These are phyloP conservation scores for Senecio squalidus DNA, from an alignment of 140 eudicot genomes.

Conservation along the genomic window DNA sequence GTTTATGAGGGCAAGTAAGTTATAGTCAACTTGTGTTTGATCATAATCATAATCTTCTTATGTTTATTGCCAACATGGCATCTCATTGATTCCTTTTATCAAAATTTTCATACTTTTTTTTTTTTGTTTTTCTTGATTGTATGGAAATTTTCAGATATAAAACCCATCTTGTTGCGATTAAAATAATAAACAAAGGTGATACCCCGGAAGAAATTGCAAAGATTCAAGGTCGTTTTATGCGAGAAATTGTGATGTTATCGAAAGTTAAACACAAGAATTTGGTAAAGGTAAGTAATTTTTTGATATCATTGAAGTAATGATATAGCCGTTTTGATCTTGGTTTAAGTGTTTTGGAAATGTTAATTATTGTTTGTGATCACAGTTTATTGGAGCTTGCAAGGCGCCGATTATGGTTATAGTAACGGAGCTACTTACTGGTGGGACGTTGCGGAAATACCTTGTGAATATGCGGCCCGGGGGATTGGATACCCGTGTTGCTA, in stretches of 20 bases:
- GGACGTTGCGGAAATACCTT: conserved; percentile 77
- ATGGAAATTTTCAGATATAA: conserved; percentile 48
- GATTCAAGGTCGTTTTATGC: conserved; percentile 68
- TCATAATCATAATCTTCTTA: conserved; percentile 5
- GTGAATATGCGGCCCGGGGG: conserved; percentile 73
- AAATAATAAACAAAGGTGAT: conserved; percentile 71
- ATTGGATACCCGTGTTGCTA: conserved; percentile 68
- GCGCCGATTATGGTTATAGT: conserved; percentile 93
- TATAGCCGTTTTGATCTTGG: not conserved
- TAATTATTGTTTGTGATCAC: conserved; percentile 4
- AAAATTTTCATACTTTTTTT: not conserved
- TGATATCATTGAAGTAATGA: not conserved
- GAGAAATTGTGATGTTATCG: conserved; percentile 93
- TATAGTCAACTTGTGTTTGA: conserved; percentile 7
- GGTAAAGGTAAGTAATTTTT: conserved; percentile 83
- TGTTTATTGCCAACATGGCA: conserved; percentile 11
- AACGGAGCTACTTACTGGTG: conserved; percentile 84
- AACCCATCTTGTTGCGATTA: conserved; percentile 80
- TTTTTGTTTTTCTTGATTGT: conserved; percentile 12
- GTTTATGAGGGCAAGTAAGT: conserved; percentile 99
- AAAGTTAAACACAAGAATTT: conserved; percentile 88
- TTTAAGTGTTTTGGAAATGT: not conserved
- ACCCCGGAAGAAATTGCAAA: conserved; percentile 85
- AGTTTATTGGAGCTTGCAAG: conserved; percentile 96
- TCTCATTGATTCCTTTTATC: conserved; percentile 6